These are phyloP conservation scores for Pestalotiopsis sp. DNA, from an alignment of 2,329 filamentous ascomycete species.

Conservation along the genomic window DNA sequence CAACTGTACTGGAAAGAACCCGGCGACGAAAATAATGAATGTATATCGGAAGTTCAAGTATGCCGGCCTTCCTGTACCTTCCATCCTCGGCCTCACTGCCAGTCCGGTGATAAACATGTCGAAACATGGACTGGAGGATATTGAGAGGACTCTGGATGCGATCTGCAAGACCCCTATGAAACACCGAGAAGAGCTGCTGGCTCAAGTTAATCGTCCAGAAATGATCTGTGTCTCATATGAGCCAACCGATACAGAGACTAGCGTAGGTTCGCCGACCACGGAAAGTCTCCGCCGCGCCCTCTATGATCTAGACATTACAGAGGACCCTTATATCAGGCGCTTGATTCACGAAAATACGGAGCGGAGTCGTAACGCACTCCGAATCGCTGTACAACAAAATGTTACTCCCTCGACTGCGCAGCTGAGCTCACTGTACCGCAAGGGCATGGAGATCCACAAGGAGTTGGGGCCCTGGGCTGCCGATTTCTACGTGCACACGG, in stretches of 20 bases:
- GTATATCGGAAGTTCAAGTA: constrained; percentile 63
- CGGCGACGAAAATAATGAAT: constrained; percentile 71
- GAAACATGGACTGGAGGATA: constrained; percentile 53
- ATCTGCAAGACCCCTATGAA: constrained; percentile 68
- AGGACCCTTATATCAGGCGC: constrained; percentile 62
- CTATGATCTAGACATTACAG: constrained; percentile 51
- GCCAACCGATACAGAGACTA: not conserved
- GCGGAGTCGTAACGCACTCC: constrained; percentile 40
- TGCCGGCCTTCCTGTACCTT: constrained; percentile 50
- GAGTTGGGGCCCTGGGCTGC: constrained; percentile 71
- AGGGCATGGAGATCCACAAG: constrained; percentile 49
- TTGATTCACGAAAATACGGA: constrained; percentile 46
- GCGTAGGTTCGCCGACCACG: constrained; percentile 38
- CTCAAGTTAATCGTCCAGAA: constrained; percentile 67
- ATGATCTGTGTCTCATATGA: constrained; percentile 43
- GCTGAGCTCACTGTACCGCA: constrained; percentile 56
- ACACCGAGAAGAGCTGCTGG: constrained; percentile 71
- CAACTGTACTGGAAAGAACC: constrained; percentile 66
- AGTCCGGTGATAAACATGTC: constrained; percentile 71
- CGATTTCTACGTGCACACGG: constrained; percentile 64
- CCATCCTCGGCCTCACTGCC: constrained; percentile 78
- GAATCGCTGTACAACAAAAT: constrained; percentile 40
- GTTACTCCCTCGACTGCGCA: constrained; percentile 58
- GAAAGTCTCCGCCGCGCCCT: constrained; percentile 44
- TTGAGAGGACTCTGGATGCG: constrained; percentile 74